Conservation (phyloP, 192 early-diverging fungal genomes). For the Mycoemilia scoparia region DNA sequence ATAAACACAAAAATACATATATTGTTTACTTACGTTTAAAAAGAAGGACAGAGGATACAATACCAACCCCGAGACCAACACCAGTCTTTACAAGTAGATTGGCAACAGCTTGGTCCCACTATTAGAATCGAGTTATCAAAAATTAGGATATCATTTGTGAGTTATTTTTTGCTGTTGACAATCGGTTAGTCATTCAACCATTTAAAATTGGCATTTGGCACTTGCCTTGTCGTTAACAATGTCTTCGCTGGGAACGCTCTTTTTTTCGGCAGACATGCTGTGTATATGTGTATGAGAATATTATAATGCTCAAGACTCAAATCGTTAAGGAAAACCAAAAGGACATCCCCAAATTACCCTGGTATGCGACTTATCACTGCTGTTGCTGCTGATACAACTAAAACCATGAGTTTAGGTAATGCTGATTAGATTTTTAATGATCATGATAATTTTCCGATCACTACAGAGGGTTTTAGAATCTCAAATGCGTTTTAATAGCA, state of each 20-base stretch:
- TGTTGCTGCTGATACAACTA: no score
- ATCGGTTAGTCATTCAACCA: not conserved
- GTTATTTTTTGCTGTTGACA: not conserved
- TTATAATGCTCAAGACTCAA: not conserved
- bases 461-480: no score
- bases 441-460: no score
- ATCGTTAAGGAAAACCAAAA: not conserved
- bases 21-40: conserved; percentile 53
- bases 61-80: conserved; percentile 63
- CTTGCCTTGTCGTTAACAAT: conserved; percentile 43
- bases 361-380: no score
- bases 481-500: no score
- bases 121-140: no score
- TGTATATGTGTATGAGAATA: no score
- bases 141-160: not conserved
- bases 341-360: no score
- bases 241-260: conserved; percentile 36
- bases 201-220: not conserved
- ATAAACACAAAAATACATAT: not conserved
- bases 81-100: conserved; percentile 69
- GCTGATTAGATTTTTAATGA: no score
- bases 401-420: no score
- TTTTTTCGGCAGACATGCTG: conserved; percentile 5
- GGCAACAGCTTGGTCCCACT: conserved; percentile 75
- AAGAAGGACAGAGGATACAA: conserved; percentile 69